phyloP scores from a whole-genome alignment of 2,329 filamentous ascomycete species.

The Ophiocordyceps camponoti-floridani region DNA sequence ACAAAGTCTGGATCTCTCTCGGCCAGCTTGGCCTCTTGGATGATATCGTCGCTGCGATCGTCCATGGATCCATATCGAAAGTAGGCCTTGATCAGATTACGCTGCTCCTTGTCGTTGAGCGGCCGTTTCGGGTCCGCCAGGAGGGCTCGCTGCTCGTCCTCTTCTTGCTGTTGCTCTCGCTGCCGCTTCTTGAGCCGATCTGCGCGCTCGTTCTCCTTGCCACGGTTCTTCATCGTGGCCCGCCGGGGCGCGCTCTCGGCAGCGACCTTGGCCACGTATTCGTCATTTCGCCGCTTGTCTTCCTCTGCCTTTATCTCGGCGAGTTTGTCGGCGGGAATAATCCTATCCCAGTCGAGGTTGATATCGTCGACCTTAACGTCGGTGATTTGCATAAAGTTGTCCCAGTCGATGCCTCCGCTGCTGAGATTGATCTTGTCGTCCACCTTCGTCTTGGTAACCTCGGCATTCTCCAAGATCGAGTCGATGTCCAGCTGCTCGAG shows the following conservation, averaged over 20 bases:
- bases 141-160: constrained; percentile 57
- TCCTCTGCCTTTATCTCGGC: constrained; percentile 82
- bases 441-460: constrained; percentile 91
- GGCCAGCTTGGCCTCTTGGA: constrained; percentile 68
- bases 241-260: constrained; percentile 73
- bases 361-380: constrained; percentile 84
- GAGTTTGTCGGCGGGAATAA: constrained; percentile 86
- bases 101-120: constrained; percentile 79
- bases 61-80: constrained; percentile 83
- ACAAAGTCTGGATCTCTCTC: constrained; percentile 73
- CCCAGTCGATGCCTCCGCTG: constrained; percentile 67
- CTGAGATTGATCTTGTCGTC: constrained; percentile 82
- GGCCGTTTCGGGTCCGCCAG: constrained; percentile 74
- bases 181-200: constrained; percentile 51
- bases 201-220: constrained; percentile 41
- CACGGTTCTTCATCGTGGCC: constrained; percentile 42
- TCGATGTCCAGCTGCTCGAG: constrained; percentile 96
- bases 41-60: constrained; percentile 71
- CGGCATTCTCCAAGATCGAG: constrained; percentile 87
- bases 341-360: constrained; percentile 86
- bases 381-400: constrained; percentile 94
- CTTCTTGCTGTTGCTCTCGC: constrained; percentile 45
- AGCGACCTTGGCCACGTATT: constrained; percentile 64
- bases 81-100: constrained; percentile 79
- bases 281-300: constrained; percentile 64